Base-by-base conservation (phyloP, 306 rosid genomes). In the Ochetophila trinervis region DNA sequence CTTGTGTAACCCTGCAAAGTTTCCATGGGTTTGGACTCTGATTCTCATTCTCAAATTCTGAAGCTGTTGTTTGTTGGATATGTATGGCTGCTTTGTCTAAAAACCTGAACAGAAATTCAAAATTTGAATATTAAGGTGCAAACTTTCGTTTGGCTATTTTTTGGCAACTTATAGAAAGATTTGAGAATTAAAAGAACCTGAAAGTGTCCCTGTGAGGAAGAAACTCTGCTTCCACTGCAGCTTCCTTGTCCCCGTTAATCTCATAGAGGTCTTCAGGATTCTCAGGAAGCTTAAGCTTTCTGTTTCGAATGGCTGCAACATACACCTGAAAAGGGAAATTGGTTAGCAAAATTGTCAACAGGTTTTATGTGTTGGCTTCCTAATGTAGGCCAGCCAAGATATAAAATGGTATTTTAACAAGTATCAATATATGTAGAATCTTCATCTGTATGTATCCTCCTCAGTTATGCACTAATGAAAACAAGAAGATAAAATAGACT, bases 81-180 rank as follows among this genome's bases (percentile, higher is more conserved):
- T n/a, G n/a, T n/a, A n/a, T 80, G 65, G 98, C 91, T 68, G 98
- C 98, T 81, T 74, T 89, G 82, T 93, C 98, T 75, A 93, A 83
- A 72, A 84, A 89, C 80, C 98, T 91, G 83, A 51, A 35, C 5
- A 16, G 20, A 44, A 66, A 47, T 21, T 30, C 19, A 50, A 16
- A 16, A 49, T 15, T 50, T 14, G 32, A 3, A 50, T 19, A 50
- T 16, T 4, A 6, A n/a, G 36, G 11, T 37, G 20, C 15, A 8
- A 48, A 48, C 19, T 14, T 44, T 1, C 2, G 2, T 48, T 13
- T n/a, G 17, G 17, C 19, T 48, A 18, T 48, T 13, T 16, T 13
- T 48, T 15, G 15, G 15, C 15, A 6, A 14, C 1, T 17, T 7
- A 34, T 35, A 62, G 13, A 42, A 45, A 24, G 5, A 3, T 23